Base-by-base conservation (phyloP, 1,284 basidiomycete genomes). In the Cryptococcus sp. region DNA sequence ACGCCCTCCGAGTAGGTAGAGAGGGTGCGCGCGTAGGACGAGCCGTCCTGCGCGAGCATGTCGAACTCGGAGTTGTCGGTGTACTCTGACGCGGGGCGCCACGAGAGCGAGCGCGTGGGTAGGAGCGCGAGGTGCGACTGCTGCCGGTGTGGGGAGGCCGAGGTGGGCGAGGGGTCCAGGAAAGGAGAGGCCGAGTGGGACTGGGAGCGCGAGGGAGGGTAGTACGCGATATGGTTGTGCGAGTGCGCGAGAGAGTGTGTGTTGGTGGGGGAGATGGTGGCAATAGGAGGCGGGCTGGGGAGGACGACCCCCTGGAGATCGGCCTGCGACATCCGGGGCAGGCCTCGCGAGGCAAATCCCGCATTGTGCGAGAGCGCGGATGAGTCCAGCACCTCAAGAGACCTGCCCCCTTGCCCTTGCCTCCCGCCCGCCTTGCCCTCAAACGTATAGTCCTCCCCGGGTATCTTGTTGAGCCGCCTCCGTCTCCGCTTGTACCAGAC, bases 31-130 rank as follows among this genome's bases (percentile, higher is more conserved):
- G 68, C 67, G 35, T 69, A 63, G 3, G 58, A 63, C 4, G 59
- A 63, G 16, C 70, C 70, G 53, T 68, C 67, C 28, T 61, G 55
- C 0, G 66, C 66, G 20, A 68, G 50, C 64, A 69, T 64, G 55
- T 72, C 70, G 35, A 66, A 64, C 47, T 72, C 70, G 21, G 66
- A 64, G 47, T 68, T 60, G 55, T 70, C 68, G 4, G 66, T 67
- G 63, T 69, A 72, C 1, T 54, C 38, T 35, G 62, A 61, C 36
- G 48, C 47, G 20, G 53, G 35, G 4, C 47, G 8, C 20, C 55
- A 50, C 13, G 28, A 21, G 21, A 24, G 33, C 15, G 33, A 28
- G 9, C 28, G 28, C 28, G 28, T 5, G 18, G 21, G 46, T 35
- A 35, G 15, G 46, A 18, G 15, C 46, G 46, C 3, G 21, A 35